Evolutionary conservation across 306 rosid species (phyloP).

Genomic region (Gastrolobium bilobum): DNA sequence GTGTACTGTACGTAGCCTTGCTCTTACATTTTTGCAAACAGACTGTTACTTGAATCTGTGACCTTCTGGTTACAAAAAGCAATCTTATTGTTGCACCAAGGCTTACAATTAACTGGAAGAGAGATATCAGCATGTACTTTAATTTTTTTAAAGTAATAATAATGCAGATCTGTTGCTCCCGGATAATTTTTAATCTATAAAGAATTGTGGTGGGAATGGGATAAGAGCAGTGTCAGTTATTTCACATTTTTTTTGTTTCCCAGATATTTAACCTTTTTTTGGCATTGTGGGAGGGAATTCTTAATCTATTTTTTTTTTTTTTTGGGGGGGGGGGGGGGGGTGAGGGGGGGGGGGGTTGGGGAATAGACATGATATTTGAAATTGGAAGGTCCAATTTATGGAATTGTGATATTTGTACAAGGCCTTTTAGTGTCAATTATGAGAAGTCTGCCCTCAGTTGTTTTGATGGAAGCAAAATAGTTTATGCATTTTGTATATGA

Average conservation of each 20-base stretch:
- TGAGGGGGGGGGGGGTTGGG: too few species aligned
- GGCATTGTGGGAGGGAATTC: slow-evolving; percentile 7
- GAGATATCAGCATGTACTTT: neutral
- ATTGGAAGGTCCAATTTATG: slow-evolving; percentile 18
- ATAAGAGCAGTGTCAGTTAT: slow-evolving; percentile 26
- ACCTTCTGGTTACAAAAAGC: too few species aligned
- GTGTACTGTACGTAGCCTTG: too few species aligned
- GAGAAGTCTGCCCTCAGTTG: slow-evolving; percentile 2
- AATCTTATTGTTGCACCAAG: too few species aligned
- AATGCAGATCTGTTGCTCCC: neutral
- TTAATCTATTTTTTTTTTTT: neutral
- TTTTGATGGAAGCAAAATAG: neutral
- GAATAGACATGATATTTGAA: neutral
- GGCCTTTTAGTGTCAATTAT: neutral
- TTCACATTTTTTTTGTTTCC: neutral
- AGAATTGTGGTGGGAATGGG: slow-evolving; percentile 9
- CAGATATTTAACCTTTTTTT: slow-evolving; percentile 17
- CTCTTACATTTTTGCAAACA: too few species aligned
- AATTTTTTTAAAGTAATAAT: neutral
- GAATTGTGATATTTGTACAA: slow-evolving; percentile 2
- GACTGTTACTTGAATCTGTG: too few species aligned
- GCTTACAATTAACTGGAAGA: neutral
- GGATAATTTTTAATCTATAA: slow-evolving; percentile 11
- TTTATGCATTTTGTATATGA: slow-evolving; percentile 3
- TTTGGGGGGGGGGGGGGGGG: too few species aligned